Evolutionary conservation across 768 basidiomycete species (phyloP), one percentile per base, ranked within the genome.

Genomic region (Chalciporus chontae): DNA sequence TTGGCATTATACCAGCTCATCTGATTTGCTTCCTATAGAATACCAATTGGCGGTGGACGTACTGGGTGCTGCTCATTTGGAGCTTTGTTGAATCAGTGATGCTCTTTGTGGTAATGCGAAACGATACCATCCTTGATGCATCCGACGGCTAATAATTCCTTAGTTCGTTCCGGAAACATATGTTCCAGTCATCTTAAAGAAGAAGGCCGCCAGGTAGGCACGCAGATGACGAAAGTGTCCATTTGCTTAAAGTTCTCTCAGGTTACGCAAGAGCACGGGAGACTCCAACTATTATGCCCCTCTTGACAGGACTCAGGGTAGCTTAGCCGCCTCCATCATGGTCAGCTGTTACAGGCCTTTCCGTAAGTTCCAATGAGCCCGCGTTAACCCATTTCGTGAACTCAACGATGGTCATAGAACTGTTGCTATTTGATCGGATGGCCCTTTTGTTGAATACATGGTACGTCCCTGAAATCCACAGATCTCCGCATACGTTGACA

Each of bases 111-210:
- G 84, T 84, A 54, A 56, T 76, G 66, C 10, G 19, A 11, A 10
- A 10, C 9, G 4, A 19, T 15, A 15, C 1, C 14, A 3, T 32
- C n/a, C 10, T 18, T 18, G 8, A 14, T 21, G 27, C 15, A 13
- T 11, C 11, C 19, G 9, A 40, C 50, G n/a, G 45, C 23, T 32
- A 29, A 34, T 13, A 3, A 15, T 11, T n/a, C 8, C 23, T 8
- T 46, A 87, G 79, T 60, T 85, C 32, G 78, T 87, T 0, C 85
- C 85, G 2, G 90, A 92, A 69, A 88, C 88, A 0, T 90, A 81
- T 58, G 66, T 63, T 3, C 84, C 87, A 0, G 72, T 83, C 8
- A 68, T 92, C 7, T 63, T 80, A 29, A 78, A 80, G 60, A 62
- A 60, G 38, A 89, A 90, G 60, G 87, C 85, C 14, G 62, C 57